Percentiles rank a stretch among this genome's conserved stretches.
These are phyloP conservation scores for Quercus lobata DNA, from an alignment of 331 rosid species.

Conservation along the genomic window DNA sequence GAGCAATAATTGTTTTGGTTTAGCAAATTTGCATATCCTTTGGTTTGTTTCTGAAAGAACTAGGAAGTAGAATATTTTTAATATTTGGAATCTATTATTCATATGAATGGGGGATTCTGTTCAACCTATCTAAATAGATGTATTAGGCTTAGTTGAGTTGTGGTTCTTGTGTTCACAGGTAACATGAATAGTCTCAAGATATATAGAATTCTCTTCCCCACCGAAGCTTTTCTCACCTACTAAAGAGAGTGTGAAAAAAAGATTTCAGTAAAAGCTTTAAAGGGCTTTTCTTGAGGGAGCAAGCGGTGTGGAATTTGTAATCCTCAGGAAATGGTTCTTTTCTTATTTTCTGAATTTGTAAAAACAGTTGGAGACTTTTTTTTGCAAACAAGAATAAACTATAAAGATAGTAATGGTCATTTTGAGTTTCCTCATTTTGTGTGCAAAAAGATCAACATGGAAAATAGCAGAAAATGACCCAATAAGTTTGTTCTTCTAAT, in stretches of 20 bases:
- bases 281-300: neutral
- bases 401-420: neutral
- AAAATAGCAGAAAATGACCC: neutral
- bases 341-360: neutral
- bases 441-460: neutral
- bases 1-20: slow-evolving; percentile 14
- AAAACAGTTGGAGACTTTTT: neutral
- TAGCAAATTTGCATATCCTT: slow-evolving; percentile 5
- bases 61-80: neutral
- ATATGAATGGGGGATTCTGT: slow-evolving; percentile 4
- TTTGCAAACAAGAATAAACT: neutral
- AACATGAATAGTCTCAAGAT: slow-evolving; percentile 2
- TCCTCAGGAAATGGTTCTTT: neutral
- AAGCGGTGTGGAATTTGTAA: neutral
- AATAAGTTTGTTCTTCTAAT: neutral
- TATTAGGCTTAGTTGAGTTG: slow-evolving; percentile 18
- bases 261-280: neutral
- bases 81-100: slow-evolving; percentile 8
- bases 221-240: neutral
- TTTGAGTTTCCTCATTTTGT: neutral
- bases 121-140: slow-evolving; percentile 13
- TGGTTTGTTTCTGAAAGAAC: slow-evolving; percentile 14
- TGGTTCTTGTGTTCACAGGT: neutral
- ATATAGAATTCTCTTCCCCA: neutral
- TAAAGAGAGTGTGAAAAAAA: neutral